These are phyloP conservation scores for Sporothrix inflata DNA, from an alignment of 2,329 filamentous ascomycete species.

Conservation along the genomic window DNA sequence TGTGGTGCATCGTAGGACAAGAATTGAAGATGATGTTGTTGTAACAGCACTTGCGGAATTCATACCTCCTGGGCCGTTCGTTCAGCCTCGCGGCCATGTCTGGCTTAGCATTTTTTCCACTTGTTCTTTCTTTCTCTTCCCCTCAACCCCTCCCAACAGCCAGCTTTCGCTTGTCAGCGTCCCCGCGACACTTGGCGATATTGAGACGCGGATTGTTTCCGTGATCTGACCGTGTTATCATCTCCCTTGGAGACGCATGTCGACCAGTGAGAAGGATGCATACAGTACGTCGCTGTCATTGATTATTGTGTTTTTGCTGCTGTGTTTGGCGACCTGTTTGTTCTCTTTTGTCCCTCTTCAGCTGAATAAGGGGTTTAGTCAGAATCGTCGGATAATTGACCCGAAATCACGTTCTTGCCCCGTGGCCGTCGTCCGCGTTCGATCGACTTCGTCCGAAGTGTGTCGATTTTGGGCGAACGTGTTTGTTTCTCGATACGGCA, in stretches of 20 bases:
- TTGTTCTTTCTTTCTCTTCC: too few species aligned
- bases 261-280: neutral
- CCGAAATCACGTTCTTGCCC: neutral
- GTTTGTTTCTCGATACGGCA: neutral
- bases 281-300: neutral
- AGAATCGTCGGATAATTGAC: neutral
- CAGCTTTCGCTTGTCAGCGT: neutral
- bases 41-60: too few species aligned
- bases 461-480: neutral
- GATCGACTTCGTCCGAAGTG: constrained; percentile 11
- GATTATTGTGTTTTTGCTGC: neutral
- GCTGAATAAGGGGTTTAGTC: neutral
- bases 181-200: neutral
- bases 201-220: neutral
- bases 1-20: neutral
- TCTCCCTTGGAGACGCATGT: neutral
- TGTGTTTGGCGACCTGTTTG: too few species aligned
- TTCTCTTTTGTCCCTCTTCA: neutral
- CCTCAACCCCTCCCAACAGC: neutral
- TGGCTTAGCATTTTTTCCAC: too few species aligned
- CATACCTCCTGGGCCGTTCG: too few species aligned
- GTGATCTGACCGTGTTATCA: neutral
- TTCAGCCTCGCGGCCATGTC: too few species aligned
- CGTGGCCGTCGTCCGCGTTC: neutral
- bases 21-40: neutral